These are phyloP conservation scores for Colletotrichum aenigma DNA, from an alignment of 2,329 filamentous ascomycete genomes.

Conservation along the genomic window DNA sequence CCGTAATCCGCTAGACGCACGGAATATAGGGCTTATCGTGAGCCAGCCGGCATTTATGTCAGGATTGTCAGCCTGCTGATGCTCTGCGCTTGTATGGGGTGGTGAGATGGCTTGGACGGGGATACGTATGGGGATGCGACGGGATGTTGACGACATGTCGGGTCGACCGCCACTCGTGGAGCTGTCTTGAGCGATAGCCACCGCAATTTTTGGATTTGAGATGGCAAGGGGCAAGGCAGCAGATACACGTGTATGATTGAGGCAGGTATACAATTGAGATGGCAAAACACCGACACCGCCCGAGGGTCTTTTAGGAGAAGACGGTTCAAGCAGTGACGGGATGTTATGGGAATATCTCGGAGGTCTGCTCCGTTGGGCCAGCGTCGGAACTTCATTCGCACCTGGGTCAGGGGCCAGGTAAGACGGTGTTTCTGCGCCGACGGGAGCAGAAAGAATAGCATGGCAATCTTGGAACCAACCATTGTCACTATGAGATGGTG, in stretches of 20 bases:
- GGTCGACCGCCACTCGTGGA: neutral
- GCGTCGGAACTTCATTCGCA: neutral
- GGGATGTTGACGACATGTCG: neutral
- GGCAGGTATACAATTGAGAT: neutral
- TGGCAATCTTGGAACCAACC: neutral
- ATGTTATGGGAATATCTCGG: conserved; percentile 6
- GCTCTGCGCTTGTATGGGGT: neutral
- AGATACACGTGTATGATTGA: neutral
- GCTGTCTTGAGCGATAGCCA: neutral
- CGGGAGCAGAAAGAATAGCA: neutral
- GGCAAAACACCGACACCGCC: neutral
- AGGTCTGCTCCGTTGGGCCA: neutral
- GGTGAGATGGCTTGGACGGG: neutral
- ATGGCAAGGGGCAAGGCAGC: neutral
- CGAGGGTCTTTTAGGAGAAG: neutral
- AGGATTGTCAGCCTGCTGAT: neutral
- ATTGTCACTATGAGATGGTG: neutral
- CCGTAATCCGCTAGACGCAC: conserved; percentile 12
- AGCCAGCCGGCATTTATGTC: neutral
- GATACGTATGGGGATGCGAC: neutral
- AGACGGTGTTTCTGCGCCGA: neutral
- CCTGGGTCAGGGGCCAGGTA: neutral
- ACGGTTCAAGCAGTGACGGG: neutral
- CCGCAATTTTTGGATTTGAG: neutral
- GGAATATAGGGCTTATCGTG: conserved; percentile 12